These are phyloP conservation scores for Trichoderma polysporum DNA, from an alignment of 2,329 filamentous ascomycete genomes.

Conservation along the genomic window DNA sequence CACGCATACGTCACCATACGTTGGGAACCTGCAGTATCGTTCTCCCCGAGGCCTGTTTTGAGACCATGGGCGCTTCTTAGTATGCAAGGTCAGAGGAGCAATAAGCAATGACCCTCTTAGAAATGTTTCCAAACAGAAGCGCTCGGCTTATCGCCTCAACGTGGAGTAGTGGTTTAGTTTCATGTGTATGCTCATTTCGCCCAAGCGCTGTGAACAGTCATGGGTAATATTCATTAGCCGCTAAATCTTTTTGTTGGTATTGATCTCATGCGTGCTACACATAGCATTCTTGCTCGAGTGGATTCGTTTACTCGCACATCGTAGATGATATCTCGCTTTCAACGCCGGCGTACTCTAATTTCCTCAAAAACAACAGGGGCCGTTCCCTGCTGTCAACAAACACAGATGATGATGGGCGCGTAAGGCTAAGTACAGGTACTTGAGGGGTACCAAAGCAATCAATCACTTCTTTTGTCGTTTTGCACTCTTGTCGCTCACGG, in stretches of 20 bases:
- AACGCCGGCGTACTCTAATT: background rate
- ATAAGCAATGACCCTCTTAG: background rate
- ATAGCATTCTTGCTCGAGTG: background rate
- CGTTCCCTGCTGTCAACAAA: background rate
- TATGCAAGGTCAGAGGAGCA: background rate
- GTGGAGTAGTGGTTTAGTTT: background rate
- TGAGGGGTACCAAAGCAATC: conserved; percentile 22
- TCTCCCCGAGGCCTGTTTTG: background rate
- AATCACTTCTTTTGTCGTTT: conserved; percentile 56
- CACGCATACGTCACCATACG: conserved; percentile 2
- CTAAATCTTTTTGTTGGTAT: background rate
- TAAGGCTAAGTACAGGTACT: conserved; percentile 28
- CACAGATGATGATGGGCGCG: conserved; percentile 21
- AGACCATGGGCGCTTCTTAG: conserved; percentile 11
- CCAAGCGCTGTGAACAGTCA: background rate
- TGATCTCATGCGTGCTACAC: background rate
- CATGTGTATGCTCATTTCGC: background rate
- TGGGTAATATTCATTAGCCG: background rate
- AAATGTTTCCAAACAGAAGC: conserved; percentile 4
- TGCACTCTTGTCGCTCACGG: conserved; percentile 61
- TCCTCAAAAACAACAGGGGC: background rate
- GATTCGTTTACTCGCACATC: background rate
- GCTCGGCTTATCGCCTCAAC: background rate
- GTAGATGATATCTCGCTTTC: conserved; percentile 5
- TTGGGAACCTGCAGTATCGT: conserved; percentile 2